phyloP scores from a whole-genome alignment of 352 stramenopile genomes.

The Phytophthora pinifolia region DNA sequence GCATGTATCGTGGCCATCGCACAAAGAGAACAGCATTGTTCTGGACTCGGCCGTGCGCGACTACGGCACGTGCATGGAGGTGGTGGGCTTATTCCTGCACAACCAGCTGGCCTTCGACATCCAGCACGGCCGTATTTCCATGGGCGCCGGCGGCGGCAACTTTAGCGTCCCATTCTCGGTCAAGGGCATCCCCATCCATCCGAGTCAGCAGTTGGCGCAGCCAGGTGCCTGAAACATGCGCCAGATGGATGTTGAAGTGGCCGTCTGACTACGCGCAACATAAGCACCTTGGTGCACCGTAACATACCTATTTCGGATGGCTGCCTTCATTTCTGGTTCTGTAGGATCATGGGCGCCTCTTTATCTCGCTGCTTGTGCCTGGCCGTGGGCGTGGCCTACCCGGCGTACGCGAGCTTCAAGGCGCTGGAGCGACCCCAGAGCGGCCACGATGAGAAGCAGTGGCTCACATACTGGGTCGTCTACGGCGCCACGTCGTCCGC shows the following conservation, averaged over 20 bases:
- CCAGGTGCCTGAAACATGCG: conserved; percentile 1
- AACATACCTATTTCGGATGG: not conserved
- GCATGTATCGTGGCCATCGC: conserved; percentile 54
- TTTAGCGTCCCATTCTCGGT: conserved; percentile 76
- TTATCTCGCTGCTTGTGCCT: conserved; percentile 60
- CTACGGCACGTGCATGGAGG: conserved; percentile 63
- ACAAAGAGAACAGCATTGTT: conserved; percentile 69
- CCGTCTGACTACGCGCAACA: conserved; percentile 12
- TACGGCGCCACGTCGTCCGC: conserved; percentile 94
- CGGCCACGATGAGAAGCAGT: conserved; percentile 68
- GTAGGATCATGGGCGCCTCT: conserved; percentile 62
- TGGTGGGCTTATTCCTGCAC: conserved; percentile 66
- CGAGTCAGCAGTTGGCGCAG: conserved; percentile 16
- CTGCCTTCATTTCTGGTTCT: conserved; percentile 5
- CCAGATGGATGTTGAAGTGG: conserved; percentile 15
- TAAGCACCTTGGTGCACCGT: conserved; percentile 5
- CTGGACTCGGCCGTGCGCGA: conserved; percentile 51
- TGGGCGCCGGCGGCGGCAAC: conserved; percentile 62
- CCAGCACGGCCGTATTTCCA: conserved; percentile 49
- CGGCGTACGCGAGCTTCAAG: conserved; percentile 77
- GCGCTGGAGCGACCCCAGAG: conserved; percentile 53
- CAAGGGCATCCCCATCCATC: conserved; percentile 66
- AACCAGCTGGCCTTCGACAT: conserved; percentile 73
- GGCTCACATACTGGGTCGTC: conserved; percentile 97
- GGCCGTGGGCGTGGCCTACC: conserved; percentile 57